Base-by-base conservation (phyloP, 768 basidiomycete species). In the Boletus tylopilopsis region DNA sequence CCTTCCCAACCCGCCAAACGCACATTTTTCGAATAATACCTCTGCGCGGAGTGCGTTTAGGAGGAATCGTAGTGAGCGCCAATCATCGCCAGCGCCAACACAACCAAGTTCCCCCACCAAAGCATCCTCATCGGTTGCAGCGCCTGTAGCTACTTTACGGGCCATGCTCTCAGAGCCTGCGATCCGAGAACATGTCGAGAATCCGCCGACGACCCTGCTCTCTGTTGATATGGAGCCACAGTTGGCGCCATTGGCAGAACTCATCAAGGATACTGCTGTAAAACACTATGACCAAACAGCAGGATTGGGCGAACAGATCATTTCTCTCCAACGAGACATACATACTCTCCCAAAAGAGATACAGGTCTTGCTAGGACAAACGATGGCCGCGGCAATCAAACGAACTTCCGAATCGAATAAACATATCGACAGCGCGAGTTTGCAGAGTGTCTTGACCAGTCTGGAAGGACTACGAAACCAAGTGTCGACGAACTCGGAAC, bases 281-380 rank as follows among this genome's bases (percentile, higher is more conserved):
- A 68, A 71, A 22, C 64, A 69, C 37, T 68, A 68, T n/a, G 67
- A 66, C 34, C 67, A 71, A 27, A 68, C 67, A 2, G 65, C 63
- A 12, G 69, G 63, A 13, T 37, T 68, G 13, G 59, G 61, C 12
- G 64, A 71, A 47, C 65, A 71, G 24, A 62, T 68, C 19, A 65
- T 69, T 30, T 50, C 68, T n/a, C 61, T 69, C 19, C 57, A 68
- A 27, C 59, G 57, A 27, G 66, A 71, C 36, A 51, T 70, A 21
- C 59, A 64, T 18, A 29, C 53, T 35, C 60, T 68, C 23, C 68
- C 63, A 22, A 54, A 56, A 6, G 66, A 71, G 21, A 50, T 68
- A 18, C 54, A 56, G 19, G 27, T 42, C 15, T 44, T 55, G 32
- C 30, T 69, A 36, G 43, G 45, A 13, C 38, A 52, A 27, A 47